phyloP scores from a whole-genome alignment of 164 flowering plant genomes.

The Umbilicus rupestris region DNA sequence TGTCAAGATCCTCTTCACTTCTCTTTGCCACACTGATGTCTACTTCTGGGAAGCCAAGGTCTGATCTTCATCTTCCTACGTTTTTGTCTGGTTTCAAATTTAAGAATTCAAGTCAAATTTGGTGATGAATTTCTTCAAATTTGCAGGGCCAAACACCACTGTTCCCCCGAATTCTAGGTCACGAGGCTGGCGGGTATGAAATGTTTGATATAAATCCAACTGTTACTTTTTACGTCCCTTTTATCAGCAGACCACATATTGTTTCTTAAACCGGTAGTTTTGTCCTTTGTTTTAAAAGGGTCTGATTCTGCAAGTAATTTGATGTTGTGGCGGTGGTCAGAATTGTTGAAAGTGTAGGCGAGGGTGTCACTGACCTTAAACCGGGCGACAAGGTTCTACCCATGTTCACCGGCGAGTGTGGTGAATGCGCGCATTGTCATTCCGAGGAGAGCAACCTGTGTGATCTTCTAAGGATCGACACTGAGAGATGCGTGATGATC shows the following conservation, averaged over 20 bases:
- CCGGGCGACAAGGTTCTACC: constrained; percentile 39
- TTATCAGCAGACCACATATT: too few species aligned
- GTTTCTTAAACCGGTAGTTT: too few species aligned
- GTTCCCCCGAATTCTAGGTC: constrained; percentile 34
- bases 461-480: constrained; percentile 36
- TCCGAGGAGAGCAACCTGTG: constrained; percentile 44
- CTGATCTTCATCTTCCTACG: too few species aligned
- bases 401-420: constrained; percentile 37
- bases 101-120: too few species aligned
- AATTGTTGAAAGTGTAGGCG: constrained; percentile 35
- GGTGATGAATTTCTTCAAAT: too few species aligned
- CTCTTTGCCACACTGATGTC: constrained; percentile 50
- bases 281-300: too few species aligned
- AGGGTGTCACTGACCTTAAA: constrained; percentile 30
- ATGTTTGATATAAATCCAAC: too few species aligned
- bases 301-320: background rate
- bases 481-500: constrained; percentile 31
- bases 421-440: constrained; percentile 28
- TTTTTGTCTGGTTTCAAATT: too few species aligned
- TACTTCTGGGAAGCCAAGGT: constrained; percentile 55
- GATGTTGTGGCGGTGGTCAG: constrained; percentile 11
- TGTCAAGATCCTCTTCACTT: constrained; percentile 38
- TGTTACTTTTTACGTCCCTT: too few species aligned
- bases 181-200: constrained; percentile 35
- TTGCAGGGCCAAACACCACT: constrained; percentile 29